phyloP scores from a whole-genome alignment of 352 stramenopile species.

The Phytophthora capsici region DNA sequence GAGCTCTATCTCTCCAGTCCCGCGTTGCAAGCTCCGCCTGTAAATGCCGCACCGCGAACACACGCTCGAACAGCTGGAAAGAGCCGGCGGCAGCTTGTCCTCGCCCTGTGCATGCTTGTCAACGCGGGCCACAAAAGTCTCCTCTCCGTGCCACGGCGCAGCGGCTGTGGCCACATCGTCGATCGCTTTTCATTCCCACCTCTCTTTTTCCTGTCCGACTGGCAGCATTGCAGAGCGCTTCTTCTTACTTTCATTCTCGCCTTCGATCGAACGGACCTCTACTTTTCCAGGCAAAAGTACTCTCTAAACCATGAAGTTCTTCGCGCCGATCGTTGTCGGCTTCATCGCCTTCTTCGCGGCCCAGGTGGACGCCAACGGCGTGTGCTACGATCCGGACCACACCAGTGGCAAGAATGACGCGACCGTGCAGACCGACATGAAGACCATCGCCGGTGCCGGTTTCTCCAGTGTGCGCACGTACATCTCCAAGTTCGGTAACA shows the following conservation, averaged over 20 bases:
- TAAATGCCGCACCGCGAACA: slow-evolving; percentile 14
- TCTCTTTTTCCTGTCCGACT: slow-evolving; percentile 30
- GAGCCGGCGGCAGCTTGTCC: slow-evolving; percentile 26
- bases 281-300: slow-evolving; percentile 41
- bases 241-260: slow-evolving; percentile 36
- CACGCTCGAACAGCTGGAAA: slow-evolving; percentile 21
- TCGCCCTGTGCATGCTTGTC: slow-evolving; percentile 20
- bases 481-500: slow-evolving; percentile 64
- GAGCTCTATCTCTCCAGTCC: slow-evolving; percentile 2
- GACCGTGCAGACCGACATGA: slow-evolving; percentile 52
- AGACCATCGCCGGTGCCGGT: slow-evolving; percentile 51
- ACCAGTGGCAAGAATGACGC: slow-evolving; percentile 39
- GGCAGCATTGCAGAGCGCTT: slow-evolving; percentile 4
- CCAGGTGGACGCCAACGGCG: slow-evolving; percentile 59
- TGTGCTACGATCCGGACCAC: slow-evolving; percentile 78
- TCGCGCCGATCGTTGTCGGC: slow-evolving; percentile 37
- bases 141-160: slow-evolving; percentile 18
- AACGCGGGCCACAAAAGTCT: slow-evolving; percentile 28
- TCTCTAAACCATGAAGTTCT: slow-evolving; percentile 43
- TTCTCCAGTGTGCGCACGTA: slow-evolving; percentile 76
- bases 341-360: slow-evolving; percentile 44
- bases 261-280: slow-evolving; percentile 10
- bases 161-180: slow-evolving; percentile 11
- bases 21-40: slow-evolving; percentile 3
- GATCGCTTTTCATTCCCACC: slow-evolving; percentile 19